phyloP scores from a whole-genome alignment of 2,329 filamentous ascomycete species.

The Lachnellula occidentalis region DNA sequence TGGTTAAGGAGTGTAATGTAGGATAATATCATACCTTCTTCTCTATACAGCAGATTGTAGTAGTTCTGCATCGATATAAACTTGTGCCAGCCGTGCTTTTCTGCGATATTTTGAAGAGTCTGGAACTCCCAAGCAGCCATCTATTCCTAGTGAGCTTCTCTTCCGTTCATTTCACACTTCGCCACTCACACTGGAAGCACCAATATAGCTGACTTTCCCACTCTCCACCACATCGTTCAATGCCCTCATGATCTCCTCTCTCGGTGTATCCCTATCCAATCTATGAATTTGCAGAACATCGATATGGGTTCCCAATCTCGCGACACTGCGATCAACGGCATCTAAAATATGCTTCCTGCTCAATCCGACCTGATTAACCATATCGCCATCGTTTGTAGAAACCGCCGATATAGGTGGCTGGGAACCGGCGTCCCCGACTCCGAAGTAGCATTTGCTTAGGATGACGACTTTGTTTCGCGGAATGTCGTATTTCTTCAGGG shows the following conservation, averaged over 20 bases:
- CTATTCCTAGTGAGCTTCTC: constrained; percentile 38
- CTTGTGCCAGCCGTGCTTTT: constrained; percentile 53
- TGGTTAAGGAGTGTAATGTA: no score
- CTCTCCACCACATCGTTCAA: constrained; percentile 54
- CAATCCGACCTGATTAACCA: constrained; percentile 47
- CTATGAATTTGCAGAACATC: constrained; percentile 59
- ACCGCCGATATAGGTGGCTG: constrained; percentile 35
- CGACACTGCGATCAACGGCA: constrained; percentile 53
- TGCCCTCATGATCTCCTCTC: constrained; percentile 57
- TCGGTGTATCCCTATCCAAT: constrained; percentile 45
- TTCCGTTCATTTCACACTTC: neutral
- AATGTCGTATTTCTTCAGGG: constrained; percentile 58
- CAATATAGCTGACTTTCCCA: constrained; percentile 53
- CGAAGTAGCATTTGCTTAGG: constrained; percentile 56
- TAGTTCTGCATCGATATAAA: constrained; percentile 57
- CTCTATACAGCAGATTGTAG: constrained; percentile 54
- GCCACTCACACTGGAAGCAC: constrained; percentile 36
- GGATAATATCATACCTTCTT: constrained; percentile 37
- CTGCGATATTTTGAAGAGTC: constrained; percentile 49
- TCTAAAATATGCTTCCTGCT: constrained; percentile 59
- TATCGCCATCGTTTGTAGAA: constrained; percentile 44
- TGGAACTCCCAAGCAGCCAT: constrained; percentile 52
- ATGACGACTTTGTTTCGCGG: constrained; percentile 59
- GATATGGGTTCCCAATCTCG: constrained; percentile 43
- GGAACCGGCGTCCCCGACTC: constrained; percentile 33